Conservation (phyloP, 768 basidiomycete species). For the Rubroboletus satanas region DNA sequence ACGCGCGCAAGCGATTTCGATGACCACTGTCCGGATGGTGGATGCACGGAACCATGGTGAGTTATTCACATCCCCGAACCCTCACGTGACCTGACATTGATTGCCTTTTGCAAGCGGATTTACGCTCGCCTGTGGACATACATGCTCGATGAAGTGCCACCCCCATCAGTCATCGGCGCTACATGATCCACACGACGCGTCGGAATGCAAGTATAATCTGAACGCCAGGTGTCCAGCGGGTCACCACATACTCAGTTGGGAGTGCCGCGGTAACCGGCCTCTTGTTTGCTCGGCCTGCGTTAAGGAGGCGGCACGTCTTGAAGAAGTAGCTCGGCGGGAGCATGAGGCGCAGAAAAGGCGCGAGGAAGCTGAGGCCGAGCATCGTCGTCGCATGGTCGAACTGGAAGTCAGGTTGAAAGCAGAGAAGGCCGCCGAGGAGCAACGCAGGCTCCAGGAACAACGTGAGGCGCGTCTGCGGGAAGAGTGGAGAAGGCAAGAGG, state of each 20-base stretch:
- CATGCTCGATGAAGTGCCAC: constrained; percentile 60
- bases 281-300: constrained; percentile 44
- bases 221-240: constrained; percentile 37
- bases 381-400: constrained; percentile 37
- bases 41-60: constrained; percentile 58
- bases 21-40: constrained; percentile 53
- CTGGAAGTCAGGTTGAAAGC: constrained; percentile 23
- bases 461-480: constrained; percentile 39
- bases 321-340: constrained; percentile 36
- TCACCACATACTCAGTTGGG: constrained; percentile 41
- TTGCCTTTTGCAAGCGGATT: not conserved
- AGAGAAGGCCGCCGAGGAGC: constrained; percentile 4
- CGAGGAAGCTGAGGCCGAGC: constrained; percentile 40
- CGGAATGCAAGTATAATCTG: constrained; percentile 41
- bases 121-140: constrained; percentile 33
- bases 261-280: constrained; percentile 39
- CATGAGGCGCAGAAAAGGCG: constrained; percentile 38
- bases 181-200: constrained; percentile 14
- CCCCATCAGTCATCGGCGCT: constrained; percentile 40
- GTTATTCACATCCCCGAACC: not conserved
- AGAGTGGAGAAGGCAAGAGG: constrained; percentile 20
- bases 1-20: constrained; percentile 48
- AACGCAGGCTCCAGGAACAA: not conserved
- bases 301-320: constrained; percentile 34
- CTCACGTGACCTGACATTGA: not conserved